Base-by-base conservation (phyloP, 495 filamentous ascomycete species). In the Parmelia sp. region DNA sequence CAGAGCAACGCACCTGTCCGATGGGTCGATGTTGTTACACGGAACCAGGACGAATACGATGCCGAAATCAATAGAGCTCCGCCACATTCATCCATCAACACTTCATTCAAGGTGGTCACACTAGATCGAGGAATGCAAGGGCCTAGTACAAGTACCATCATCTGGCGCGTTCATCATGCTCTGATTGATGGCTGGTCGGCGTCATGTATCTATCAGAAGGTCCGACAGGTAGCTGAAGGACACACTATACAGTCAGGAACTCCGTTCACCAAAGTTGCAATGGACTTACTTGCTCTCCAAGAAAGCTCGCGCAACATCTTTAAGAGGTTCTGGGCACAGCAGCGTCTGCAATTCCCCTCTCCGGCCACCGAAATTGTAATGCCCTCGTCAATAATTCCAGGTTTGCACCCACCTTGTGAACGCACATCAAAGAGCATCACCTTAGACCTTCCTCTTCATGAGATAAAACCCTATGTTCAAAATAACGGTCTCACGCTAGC, bases 161-260 rank as follows among this genome's bases (percentile, higher is more conserved):
- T 68, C 35, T 71, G 69, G 69, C 36, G 56, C 23, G 40, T 70
- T 19, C 69, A 71, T 61, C 69, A 71, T 40, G 69, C 68, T 23
- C 57, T 71, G 5, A 63, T 71, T 42, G 68, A 71, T 53, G 69
- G 65, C 8, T 69, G 44, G 27, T 71, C 69, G 1, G 65, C 65
- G 8, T 31, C 62, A 29, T 58, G 70, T 27, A 10, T 71, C 8
- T 63, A n/a, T 53, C 36, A 57, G 21, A 57, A 57, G 31, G 55
- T 57, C 5, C 17, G 55, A 19, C 55, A 33, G 31, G 31, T 19
- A n/a, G 19, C 55, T n/a, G 55, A 31, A 1, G 55, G 55, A 37
- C 29, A 3, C 1, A 2, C 31, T 21, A 17, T 37, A 2, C 4
- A 37, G 10, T 1, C 55, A 3, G 19, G 55, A 2, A 17, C 31